phyloP scores from a whole-genome alignment of 2,329 filamentous ascomycete species.

The Fusarium sp. region DNA sequence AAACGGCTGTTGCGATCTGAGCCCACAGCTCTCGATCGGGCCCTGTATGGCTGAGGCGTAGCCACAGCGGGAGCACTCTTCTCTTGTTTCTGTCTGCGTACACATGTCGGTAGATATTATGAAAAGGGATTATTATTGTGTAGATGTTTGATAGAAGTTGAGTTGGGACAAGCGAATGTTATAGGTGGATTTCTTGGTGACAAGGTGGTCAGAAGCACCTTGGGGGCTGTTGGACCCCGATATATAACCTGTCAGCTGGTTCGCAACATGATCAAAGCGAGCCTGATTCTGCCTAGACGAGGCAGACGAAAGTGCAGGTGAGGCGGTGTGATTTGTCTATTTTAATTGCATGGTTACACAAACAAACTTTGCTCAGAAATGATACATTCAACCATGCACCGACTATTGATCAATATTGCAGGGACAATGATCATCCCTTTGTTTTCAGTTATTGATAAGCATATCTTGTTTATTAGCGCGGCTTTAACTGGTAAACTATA shows the following conservation, averaged over 20 bases:
- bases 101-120: constrained; percentile 26
- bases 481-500: neutral
- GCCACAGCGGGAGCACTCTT: constrained; percentile 36
- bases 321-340: constrained; percentile 34
- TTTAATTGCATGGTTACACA: constrained; percentile 30
- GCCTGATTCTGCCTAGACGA: constrained; percentile 34
- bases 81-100: constrained; percentile 35
- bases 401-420: constrained; percentile 10
- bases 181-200: constrained; percentile 7
- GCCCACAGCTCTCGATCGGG: constrained; percentile 32
- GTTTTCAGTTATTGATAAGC: constrained; percentile 7
- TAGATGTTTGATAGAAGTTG: constrained; percentile 5
- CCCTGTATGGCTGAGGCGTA: constrained; percentile 9
- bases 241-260: constrained; percentile 42
- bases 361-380: constrained; percentile 24
- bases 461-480: neutral
- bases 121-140: neutral
- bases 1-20: constrained; percentile 26
- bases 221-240: constrained; percentile 26
- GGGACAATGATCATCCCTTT: neutral
- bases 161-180: neutral
- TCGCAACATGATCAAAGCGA: constrained; percentile 34
- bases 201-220: neutral
- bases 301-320: constrained; percentile 31
- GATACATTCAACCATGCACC: constrained; percentile 7